Percentiles rank a stretch among this genome's conserved stretches.
These are phyloP conservation scores for Colletotrichum sojae DNA, from an alignment of 2,329 filamentous ascomycete species.

Conservation along the genomic window DNA sequence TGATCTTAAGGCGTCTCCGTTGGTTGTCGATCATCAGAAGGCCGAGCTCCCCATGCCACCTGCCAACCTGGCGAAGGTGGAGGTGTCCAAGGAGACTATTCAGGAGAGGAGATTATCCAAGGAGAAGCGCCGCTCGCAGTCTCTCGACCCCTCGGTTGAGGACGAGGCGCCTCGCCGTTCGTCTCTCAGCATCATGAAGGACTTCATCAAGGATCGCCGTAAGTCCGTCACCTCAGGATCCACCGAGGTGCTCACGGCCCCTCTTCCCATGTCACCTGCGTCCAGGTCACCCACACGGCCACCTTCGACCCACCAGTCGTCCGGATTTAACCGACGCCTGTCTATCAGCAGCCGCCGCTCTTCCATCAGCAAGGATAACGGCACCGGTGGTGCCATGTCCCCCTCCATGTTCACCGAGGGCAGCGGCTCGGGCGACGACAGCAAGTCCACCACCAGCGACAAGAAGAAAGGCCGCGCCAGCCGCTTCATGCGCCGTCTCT, in stretches of 20 bases:
- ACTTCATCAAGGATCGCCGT: conserved; percentile 73
- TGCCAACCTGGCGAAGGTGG: conserved; percentile 44
- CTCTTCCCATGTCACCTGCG: conserved; percentile 44
- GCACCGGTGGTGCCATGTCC: conserved; percentile 49
- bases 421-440: conserved; percentile 64
- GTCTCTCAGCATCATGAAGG: conserved; percentile 72
- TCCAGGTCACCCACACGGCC: conserved; percentile 62
- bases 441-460: conserved; percentile 57
- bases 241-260: conserved; percentile 55
- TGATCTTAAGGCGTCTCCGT: conserved; percentile 71
- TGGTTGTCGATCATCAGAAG: conserved; percentile 70
- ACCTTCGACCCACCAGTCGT: conserved; percentile 59
- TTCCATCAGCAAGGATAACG: conserved; percentile 63
- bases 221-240: conserved; percentile 65
- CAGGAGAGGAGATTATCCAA: conserved; percentile 64
- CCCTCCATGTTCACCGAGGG: conserved; percentile 60
- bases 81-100: conserved; percentile 59
- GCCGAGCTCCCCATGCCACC: conserved; percentile 50
- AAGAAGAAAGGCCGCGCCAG: conserved; percentile 67
- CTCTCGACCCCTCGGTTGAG: conserved; percentile 51
- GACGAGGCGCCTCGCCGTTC: conserved; percentile 65
- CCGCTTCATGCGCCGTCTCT: conserved; percentile 72
- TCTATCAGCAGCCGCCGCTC: conserved; percentile 76
- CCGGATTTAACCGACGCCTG: conserved; percentile 69
- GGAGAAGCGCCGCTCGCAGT: conserved; percentile 54